Percentiles rank a stretch among this genome's conserved stretches.
These are phyloP conservation scores for Mediolabrus comicus DNA, from an alignment of 108 stramenopile genomes.

Conservation along the genomic window DNA sequence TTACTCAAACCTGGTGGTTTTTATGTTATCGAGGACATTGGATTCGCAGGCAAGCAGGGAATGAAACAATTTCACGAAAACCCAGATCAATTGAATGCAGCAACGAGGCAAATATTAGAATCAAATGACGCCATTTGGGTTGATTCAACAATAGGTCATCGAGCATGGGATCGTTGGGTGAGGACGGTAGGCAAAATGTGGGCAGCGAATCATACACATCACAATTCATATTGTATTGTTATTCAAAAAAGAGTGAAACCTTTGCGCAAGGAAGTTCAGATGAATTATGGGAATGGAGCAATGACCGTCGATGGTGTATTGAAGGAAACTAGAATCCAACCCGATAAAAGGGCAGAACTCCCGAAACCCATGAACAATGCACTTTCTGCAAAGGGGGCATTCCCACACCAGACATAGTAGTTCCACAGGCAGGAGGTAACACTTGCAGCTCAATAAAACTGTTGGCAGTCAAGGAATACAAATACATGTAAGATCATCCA, in stretches of 20 bases:
- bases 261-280: slow-evolving; percentile 1
- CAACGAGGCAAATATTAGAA: slow-evolving; percentile 3
- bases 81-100: neutral
- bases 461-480: no score
- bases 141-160: slow-evolving; percentile 21
- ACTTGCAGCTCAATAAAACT: no score
- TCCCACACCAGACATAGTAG: no score
- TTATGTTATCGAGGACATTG: slow-evolving; percentile 33
- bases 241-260: slow-evolving; percentile 15
- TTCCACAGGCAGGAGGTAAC: no score
- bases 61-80: slow-evolving; percentile 12
- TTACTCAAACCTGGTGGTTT: slow-evolving; percentile 23
- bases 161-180: slow-evolving; percentile 16
- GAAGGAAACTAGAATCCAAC: no score
- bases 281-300: slow-evolving; percentile 6
- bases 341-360: no score
- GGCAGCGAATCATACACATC: slow-evolving; percentile 8
- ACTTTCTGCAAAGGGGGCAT: no score
- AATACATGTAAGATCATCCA: no score
- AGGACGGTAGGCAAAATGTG: slow-evolving; percentile 8
- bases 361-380: no score
- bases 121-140: slow-evolving; percentile 24
- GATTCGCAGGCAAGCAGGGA: slow-evolving; percentile 1
- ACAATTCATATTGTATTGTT: slow-evolving; percentile 25
- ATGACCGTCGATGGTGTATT: neutral